Percentiles rank a stretch among this genome's conserved stretches.
Conservation (phyloP, 306 rosid species). For the Corylus heterophylla region DNA sequence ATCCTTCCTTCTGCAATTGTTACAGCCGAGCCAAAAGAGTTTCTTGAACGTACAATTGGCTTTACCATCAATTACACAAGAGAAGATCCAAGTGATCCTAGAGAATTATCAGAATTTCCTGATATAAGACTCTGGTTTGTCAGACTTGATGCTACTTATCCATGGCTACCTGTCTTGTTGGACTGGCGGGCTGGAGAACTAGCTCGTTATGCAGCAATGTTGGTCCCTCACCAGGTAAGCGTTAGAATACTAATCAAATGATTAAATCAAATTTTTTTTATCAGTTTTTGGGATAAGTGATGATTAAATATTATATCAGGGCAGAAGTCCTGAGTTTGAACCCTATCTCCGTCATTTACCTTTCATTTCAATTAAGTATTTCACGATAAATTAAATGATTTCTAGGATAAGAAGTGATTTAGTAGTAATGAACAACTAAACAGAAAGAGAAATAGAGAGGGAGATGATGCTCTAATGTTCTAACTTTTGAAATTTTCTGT, state of each 20-base stretch:
- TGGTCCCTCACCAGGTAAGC: constrained; percentile 93
- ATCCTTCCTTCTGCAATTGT: constrained; percentile 23
- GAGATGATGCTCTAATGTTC: constrained; percentile 2
- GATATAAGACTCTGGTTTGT: constrained; percentile 93
- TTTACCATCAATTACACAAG: constrained; percentile 71
- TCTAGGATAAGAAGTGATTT: too few species aligned
- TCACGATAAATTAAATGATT: too few species aligned
- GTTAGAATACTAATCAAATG: too few species aligned
- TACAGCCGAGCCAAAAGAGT: constrained; percentile 69
- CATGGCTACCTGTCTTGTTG: constrained; percentile 85
- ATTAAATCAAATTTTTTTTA: too few species aligned
- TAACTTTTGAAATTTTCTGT: constrained; percentile 7
- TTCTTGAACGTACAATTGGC: constrained; percentile 77
- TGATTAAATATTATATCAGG: too few species aligned
- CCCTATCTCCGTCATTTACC: too few species aligned
- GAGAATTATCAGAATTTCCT: constrained; percentile 80
- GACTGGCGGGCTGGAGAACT: constrained; percentile 97
- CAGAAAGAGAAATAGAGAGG: background rate
- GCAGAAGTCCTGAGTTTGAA: too few species aligned
- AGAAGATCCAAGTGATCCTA: constrained; percentile 71
- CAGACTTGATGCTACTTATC: constrained; percentile 84
- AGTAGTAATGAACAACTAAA: background rate
- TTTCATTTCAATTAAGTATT: too few species aligned
- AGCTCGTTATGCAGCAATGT: constrained; percentile 93
- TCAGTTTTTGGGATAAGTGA: too few species aligned